Percentiles rank a stretch among this genome's conserved stretches.
Evolutionary conservation across 768 basidiomycete species (phyloP).

Genomic region (Russula foetens): DNA sequence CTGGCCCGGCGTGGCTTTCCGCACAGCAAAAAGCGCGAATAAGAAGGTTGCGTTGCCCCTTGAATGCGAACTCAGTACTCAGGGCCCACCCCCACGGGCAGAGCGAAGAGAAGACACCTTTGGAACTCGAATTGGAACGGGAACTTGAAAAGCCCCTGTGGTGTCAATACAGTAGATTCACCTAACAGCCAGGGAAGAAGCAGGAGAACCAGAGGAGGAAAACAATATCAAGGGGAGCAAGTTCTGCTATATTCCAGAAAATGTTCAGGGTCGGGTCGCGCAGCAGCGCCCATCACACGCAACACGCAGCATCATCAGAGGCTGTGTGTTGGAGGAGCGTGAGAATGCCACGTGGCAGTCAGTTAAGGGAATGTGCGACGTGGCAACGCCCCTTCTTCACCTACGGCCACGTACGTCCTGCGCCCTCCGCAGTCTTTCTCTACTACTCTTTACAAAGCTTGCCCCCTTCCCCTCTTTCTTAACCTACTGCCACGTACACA

Average conservation of each 20-base stretch:
- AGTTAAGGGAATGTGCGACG: background rate
- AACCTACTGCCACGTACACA: background rate
- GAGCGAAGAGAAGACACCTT: background rate
- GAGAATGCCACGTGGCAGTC: conserved; percentile 1
- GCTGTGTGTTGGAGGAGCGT: background rate
- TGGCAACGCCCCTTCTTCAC: conserved; percentile 18
- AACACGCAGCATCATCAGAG: no score
- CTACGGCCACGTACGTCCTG: conserved; percentile 23
- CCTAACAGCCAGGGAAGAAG: background rate
- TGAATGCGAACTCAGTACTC: no score
- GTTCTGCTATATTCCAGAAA: no score
- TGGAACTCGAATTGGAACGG: background rate
- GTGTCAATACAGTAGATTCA: background rate
- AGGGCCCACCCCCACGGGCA: no score
- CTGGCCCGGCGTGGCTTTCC: no score
- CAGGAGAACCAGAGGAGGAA: no score
- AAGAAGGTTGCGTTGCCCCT: no score
- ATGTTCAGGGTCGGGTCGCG: no score
- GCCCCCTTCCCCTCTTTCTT: background rate
- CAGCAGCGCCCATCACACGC: no score
- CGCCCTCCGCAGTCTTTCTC: conserved; percentile 8
- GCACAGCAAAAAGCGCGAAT: no score
- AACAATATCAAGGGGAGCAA: no score
- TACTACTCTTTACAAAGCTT: background rate
- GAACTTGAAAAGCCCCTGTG: background rate